phyloP scores from a whole-genome alignment of 169 alveolate genomes.

The Cystoisospora suis region DNA sequence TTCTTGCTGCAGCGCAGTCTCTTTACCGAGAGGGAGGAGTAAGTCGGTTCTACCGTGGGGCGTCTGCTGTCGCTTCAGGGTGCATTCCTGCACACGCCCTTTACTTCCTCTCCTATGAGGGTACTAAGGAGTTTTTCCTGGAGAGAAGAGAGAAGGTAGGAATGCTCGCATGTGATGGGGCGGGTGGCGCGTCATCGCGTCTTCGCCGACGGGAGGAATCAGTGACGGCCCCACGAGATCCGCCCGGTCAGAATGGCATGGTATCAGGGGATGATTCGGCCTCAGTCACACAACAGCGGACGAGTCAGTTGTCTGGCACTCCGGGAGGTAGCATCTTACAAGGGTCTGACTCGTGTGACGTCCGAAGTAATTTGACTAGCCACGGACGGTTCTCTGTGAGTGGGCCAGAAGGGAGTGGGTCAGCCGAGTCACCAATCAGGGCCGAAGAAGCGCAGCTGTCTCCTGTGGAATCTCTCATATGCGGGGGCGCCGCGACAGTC shows the following conservation, averaged over 20 bases:
- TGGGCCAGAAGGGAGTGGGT: not conserved
- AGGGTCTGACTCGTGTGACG: not conserved
- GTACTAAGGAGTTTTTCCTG: conserved; percentile 49
- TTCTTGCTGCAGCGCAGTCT: conserved; percentile 17
- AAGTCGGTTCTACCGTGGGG: conserved; percentile 84
- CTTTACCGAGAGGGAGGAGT: conserved; percentile 59
- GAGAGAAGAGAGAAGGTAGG: not conserved
- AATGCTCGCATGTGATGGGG: not conserved
- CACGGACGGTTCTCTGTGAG: not conserved
- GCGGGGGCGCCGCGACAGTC: conserved; percentile 94
- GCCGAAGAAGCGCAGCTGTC: conserved; percentile 48
- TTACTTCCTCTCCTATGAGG: conserved; percentile 91
- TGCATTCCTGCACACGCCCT: conserved; percentile 99
- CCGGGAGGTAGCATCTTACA: not conserved
- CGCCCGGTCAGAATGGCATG: no score
- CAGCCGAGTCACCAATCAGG: conserved; percentile 11
- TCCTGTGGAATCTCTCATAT: conserved; percentile 70
- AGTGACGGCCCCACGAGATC: no score
- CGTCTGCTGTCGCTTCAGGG: conserved; percentile 92
- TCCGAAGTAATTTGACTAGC: not conserved
- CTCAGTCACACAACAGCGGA: no score
- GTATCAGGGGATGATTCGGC: no score
- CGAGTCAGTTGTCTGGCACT: not conserved
- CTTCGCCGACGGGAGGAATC: no score
- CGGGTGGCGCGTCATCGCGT: no score